Conservation (phyloP, 192 early-diverging fungal species). For the Funneliformis geosporum region DNA sequence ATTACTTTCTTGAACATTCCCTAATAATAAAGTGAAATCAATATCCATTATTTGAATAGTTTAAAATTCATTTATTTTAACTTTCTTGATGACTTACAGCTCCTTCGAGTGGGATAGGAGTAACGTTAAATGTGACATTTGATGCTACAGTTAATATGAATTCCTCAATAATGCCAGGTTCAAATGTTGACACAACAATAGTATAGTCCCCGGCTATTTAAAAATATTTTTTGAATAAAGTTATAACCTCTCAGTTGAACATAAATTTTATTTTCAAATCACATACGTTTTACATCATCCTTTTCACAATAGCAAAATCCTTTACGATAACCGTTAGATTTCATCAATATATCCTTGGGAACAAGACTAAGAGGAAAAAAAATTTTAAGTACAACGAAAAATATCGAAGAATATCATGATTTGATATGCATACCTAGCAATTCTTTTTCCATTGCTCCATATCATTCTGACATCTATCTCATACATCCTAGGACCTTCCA, state of each 20-base stretch:
- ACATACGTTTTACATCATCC: slow-evolving; percentile 58
- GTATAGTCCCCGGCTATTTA: slow-evolving; percentile 73
- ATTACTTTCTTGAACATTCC: slow-evolving; percentile 67
- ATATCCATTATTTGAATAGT: neutral
- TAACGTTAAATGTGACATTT: slow-evolving; percentile 49
- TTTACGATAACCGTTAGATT: slow-evolving; percentile 74
- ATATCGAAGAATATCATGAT: no score
- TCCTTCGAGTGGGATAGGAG: slow-evolving; percentile 72
- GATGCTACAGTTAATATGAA: slow-evolving; percentile 69
- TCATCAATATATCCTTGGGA: slow-evolving; percentile 62
- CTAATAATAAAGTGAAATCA: slow-evolving; percentile 33
- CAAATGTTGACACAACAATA: slow-evolving; percentile 76
- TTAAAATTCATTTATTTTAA: neutral
- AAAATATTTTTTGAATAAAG: neutral
- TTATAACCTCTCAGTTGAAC: neutral
- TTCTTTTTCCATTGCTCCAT: slow-evolving; percentile 66
- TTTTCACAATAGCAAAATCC: slow-evolving; percentile 75
- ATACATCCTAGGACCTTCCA: slow-evolving; percentile 66
- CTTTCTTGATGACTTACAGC: slow-evolving; percentile 50
- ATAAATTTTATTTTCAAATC: neutral
- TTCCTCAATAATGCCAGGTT: slow-evolving; percentile 65
- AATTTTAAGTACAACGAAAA: slow-evolving; percentile 25
- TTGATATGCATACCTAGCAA: slow-evolving; percentile 52
- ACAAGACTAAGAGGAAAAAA: slow-evolving; percentile 41
- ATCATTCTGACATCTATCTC: slow-evolving; percentile 71